Conservation (phyloP, 148 eudicot genomes). For the Persicaria maculosa region DNA sequence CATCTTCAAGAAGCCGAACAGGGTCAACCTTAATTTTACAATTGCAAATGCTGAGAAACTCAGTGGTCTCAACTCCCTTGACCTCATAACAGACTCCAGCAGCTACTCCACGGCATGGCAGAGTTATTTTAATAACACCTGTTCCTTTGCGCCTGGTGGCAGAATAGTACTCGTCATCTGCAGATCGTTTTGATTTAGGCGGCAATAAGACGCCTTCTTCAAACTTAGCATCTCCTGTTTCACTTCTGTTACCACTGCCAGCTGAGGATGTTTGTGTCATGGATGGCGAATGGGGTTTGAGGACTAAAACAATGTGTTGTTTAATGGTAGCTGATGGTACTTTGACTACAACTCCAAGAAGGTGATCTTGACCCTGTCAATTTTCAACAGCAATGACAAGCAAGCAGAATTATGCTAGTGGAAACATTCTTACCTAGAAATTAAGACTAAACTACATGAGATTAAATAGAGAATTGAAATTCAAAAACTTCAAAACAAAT, state of each 20-base stretch:
- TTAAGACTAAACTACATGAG: not conserved
- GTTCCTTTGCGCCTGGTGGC: constrained; percentile 64
- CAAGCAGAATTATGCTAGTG: not conserved
- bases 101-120: constrained; percentile 79
- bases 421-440: not conserved
- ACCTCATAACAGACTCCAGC: constrained; percentile 75
- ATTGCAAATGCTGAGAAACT: constrained; percentile 65
- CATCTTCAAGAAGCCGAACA: constrained; percentile 81
- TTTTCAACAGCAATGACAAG: constrained; percentile 14
- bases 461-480: not conserved
- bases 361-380: constrained; percentile 76
- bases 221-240: constrained; percentile 37
- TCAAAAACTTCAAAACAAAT: not conserved
- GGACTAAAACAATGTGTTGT: constrained; percentile 56
- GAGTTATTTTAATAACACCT: constrained; percentile 52
- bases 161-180: constrained; percentile 75
- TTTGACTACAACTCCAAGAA: constrained; percentile 80
- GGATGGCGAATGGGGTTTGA: constrained; percentile 67
- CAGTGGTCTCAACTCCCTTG: constrained; percentile 62
- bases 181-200: constrained; percentile 74
- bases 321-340: constrained; percentile 46
- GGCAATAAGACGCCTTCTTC: constrained; percentile 44
- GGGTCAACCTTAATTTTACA: constrained; percentile 66
- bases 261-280: constrained; percentile 27
- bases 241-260: constrained; percentile 25